Base-by-base conservation (phyloP, 441 rosid species). In the Pelargonium citronellum region DNA sequence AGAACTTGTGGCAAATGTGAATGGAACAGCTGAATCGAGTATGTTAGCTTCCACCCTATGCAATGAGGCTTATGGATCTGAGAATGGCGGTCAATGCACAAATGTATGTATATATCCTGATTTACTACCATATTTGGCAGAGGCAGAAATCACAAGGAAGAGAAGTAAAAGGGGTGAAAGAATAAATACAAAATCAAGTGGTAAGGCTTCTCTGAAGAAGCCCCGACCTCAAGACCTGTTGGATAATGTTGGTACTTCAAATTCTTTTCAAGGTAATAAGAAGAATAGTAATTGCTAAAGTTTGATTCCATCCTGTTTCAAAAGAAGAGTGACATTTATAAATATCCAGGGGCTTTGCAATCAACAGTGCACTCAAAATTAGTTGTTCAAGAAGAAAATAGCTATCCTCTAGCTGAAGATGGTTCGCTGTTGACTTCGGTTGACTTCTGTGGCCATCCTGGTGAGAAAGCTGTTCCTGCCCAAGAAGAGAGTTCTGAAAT, bases 1-100 rank as follows among this genome's bases (percentile, higher is more conserved):
- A 79, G 97, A 95, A 82, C 82, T 89, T 75, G 90, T 86, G 78
- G 83, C 90, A 65, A 81, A 83, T 67, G 75, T 84, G 74, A 78
- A 83, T 67, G 91, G 87, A 79, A 78, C 73, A 69, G 83, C 83
- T 69, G 87, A 83, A 63, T 71, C 12, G 2, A 78, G 76, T 69
- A 70, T 77, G 51, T 20, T 71, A 65, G 67, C 82, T 75, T 78
- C 92, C 67, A 79, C 75, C 79, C 77, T 79, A 72, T 76, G 77
- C 80, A 74, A 72, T 60, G 83, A 66, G 72, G 74, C 79, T 72
- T 71, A 86, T 63, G 67, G 17, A 71, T 69, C 71, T 20, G 74
- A 58, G 69, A 76, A 73, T 41, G 78, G 70, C 44, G 77, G 77
- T 68, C 71, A 49, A 75, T 67, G 39, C 67, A 69, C 75, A 70